A percentile compares a stretch with the other conserved stretches of the same genome.
These are phyloP conservation scores for Phaeosphaeria sp. DNA, from an alignment of 2,329 filamentous ascomycete species.

Conservation along the genomic window DNA sequence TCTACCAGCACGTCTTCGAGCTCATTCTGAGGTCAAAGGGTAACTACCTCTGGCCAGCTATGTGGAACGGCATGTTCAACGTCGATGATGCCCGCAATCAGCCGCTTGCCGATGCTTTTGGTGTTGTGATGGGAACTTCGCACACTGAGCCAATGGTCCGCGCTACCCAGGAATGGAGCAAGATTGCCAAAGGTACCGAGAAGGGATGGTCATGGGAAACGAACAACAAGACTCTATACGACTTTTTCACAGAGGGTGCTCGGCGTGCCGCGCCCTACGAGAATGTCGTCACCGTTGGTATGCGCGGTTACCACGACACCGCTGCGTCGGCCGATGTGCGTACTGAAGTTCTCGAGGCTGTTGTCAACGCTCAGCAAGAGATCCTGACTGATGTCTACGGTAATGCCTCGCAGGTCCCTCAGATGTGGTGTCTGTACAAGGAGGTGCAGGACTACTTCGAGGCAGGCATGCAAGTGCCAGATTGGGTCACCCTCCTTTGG, in stretches of 20 bases:
- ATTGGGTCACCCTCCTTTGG: constrained; percentile 73
- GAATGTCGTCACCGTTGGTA: constrained; percentile 69
- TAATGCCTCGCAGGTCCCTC: constrained; percentile 63
- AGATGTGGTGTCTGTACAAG: constrained; percentile 78
- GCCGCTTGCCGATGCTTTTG: constrained; percentile 74
- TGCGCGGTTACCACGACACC: constrained; percentile 74
- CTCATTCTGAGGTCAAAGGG: constrained; percentile 72
- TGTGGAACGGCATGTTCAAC: constrained; percentile 75
- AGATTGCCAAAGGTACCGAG: constrained; percentile 57
- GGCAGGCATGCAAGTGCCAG: constrained; percentile 66
- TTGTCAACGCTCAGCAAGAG: constrained; percentile 66
- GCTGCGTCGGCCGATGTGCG: constrained; percentile 65
- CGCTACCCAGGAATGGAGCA: constrained; percentile 60
- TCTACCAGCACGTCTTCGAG: constrained; percentile 75
- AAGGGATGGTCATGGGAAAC: constrained; percentile 71
- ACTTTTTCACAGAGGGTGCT: constrained; percentile 73
- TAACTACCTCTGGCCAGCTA: constrained; percentile 78
- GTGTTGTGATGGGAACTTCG: constrained; percentile 74
- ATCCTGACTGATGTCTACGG: constrained; percentile 65
- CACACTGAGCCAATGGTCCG: constrained; percentile 77
- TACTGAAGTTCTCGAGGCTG: constrained; percentile 64
- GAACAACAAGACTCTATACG: constrained; percentile 72
- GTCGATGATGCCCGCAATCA: constrained; percentile 74
- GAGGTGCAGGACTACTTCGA: constrained; percentile 75
- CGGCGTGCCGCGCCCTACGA: constrained; percentile 70